A percentile compares a stretch with the other conserved stretches of the same genome.
phyloP scores from a whole-genome alignment of 1,284 basidiomycete genomes.

The Xerocomus nothofagi region DNA sequence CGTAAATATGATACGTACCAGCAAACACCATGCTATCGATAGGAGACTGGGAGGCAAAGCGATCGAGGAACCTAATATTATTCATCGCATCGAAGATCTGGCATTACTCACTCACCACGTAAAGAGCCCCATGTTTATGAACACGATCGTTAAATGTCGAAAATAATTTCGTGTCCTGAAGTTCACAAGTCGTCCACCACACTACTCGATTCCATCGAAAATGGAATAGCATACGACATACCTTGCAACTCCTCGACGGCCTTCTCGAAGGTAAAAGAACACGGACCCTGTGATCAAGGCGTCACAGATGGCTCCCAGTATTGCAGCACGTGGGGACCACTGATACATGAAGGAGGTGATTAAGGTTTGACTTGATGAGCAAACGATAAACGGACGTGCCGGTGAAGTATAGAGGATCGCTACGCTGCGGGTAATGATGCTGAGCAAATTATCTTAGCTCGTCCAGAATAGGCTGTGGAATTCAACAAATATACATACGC shows the following conservation, averaged over 20 bases:
- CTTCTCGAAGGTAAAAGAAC: constrained; percentile 20
- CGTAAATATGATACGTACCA: constrained; percentile 1
- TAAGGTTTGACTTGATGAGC: neutral
- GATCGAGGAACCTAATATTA: neutral
- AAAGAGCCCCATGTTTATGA: constrained; percentile 17
- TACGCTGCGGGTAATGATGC: neutral
- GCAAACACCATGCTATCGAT: constrained; percentile 11
- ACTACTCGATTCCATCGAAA: neutral
- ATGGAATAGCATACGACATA: neutral
- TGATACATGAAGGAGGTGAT: neutral
- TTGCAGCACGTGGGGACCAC: constrained; percentile 19
- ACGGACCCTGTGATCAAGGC: constrained; percentile 22
- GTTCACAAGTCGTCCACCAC: neutral
- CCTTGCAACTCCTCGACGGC: constrained; percentile 10
- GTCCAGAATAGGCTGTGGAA: neutral
- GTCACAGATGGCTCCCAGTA: constrained; percentile 15
- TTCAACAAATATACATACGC: neutral
- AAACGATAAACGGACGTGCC: neutral
- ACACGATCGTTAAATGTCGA: constrained; percentile 15
- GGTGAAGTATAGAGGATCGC: neutral
- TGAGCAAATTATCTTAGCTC: constrained; percentile 3
- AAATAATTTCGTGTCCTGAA: constrained; percentile 13
- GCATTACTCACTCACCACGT: constrained; percentile 7
- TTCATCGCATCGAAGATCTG: neutral
- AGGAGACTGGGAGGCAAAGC: constrained; percentile 2